Percentiles rank a stretch among this genome's conserved stretches.
phyloP scores from a whole-genome alignment of 768 basidiomycete species.

The Lyophyllum decastes region DNA sequence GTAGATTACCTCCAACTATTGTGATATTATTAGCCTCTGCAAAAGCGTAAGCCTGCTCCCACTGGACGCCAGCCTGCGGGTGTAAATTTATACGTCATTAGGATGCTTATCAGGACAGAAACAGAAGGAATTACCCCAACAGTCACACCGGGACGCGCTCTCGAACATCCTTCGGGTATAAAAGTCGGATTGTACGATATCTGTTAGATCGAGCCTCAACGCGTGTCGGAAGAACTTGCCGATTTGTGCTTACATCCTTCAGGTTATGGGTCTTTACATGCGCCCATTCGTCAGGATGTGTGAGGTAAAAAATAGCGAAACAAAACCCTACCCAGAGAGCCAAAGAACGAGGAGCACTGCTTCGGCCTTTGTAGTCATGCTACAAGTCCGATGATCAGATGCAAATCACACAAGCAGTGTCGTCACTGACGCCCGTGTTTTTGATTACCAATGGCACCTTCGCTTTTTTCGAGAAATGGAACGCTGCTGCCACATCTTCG shows the following conservation, averaged over 20 bases:
- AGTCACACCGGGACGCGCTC: conserved; percentile 31
- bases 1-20: conserved; percentile 39
- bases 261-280: conserved; percentile 39
- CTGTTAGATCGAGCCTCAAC: conserved; percentile 18
- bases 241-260: conserved; percentile 29
- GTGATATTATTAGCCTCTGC: conserved; percentile 46
- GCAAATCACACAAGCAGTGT: not conserved
- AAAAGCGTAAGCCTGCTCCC: conserved; percentile 43
- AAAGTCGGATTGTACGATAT: conserved; percentile 36
- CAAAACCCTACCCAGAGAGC: conserved; percentile 41
- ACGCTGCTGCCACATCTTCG: conserved; percentile 44
- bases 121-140: conserved; percentile 31
- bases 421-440: conserved; percentile 48
- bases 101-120: not conserved
- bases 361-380: conserved; percentile 53
- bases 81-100: too few relatives aligned
- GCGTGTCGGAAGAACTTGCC: not conserved
- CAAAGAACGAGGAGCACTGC: conserved; percentile 43
- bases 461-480: conserved; percentile 40
- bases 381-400: conserved; percentile 12
- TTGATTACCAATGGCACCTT: conserved; percentile 46
- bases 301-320: not conserved
- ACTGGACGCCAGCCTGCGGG: conserved; percentile 45
- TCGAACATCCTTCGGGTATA: conserved; percentile 35
- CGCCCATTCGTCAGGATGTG: not conserved